Percentiles rank a stretch among this genome's conserved stretches.
Evolutionary conservation across 208 protist genomes (phyloP).

Genomic region (Wallacemonas sp.): DNA sequence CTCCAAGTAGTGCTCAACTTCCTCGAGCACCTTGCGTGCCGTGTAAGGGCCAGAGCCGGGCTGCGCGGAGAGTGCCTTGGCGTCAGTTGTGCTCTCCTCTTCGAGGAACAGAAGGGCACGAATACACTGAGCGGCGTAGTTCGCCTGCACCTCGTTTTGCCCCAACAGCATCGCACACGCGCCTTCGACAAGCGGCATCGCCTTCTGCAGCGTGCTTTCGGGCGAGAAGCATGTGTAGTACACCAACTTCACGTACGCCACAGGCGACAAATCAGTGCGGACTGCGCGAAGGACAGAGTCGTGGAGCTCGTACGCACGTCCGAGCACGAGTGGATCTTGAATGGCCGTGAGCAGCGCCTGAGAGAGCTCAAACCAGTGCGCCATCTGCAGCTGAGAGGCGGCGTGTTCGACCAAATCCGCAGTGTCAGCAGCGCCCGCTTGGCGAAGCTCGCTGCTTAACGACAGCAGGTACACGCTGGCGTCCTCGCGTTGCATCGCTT

Average conservation of each 20-base stretch:
- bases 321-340: slow-evolving; percentile 59
- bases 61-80: slow-evolving; percentile 28
- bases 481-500: slow-evolving; percentile 29
- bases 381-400: slow-evolving; percentile 35
- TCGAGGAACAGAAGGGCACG: slow-evolving; percentile 78
- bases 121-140: slow-evolving; percentile 78
- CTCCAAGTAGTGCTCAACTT: slow-evolving; percentile 63
- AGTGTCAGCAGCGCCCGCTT: slow-evolving; percentile 30
- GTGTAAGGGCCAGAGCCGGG: slow-evolving; percentile 54
- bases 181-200: slow-evolving; percentile 65
- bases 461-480: slow-evolving; percentile 47
- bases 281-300: slow-evolving; percentile 59
- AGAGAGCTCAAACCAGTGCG: slow-evolving; percentile 83
- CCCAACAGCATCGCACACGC: slow-evolving; percentile 51
- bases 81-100: slow-evolving; percentile 23
- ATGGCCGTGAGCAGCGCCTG: slow-evolving; percentile 61
- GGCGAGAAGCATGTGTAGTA: slow-evolving; percentile 75
- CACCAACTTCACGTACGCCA: slow-evolving; percentile 84
- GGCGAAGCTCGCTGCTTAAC: slow-evolving; percentile 36
- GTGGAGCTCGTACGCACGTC: slow-evolving; percentile 72
- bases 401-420: slow-evolving; percentile 41
- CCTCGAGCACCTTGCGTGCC: slow-evolving; percentile 75
- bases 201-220: slow-evolving; percentile 59
- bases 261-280: slow-evolving; percentile 81
- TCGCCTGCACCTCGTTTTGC: slow-evolving; percentile 46